Evolutionary conservation across 306 rosid species (phyloP), one percentile per base, ranked within the genome.

Genomic region (Morella rubra): DNA sequence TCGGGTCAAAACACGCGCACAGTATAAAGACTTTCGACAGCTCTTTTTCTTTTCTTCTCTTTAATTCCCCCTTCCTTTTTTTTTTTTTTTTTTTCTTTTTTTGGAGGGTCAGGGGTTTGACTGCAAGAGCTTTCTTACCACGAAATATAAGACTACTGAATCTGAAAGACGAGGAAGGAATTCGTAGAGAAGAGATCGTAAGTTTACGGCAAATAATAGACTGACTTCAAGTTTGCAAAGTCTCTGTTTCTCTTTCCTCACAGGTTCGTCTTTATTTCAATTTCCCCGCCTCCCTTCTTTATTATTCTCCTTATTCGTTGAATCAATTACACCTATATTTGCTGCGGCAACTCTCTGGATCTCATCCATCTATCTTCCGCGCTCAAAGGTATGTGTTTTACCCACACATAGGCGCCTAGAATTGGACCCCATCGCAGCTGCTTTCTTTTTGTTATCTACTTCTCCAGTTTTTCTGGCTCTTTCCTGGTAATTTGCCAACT

Each of bases 131-230:
- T 85, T 69, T 44, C 62, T 44, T 22, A 16, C 68, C 80, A 62
- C 80, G 68, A 64, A 72, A 80, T 42, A 5, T 13, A 7, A 71
- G 5, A 32, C 37, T 32, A 2, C 37, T 32, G 22, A 53, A 40
- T 24, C 20, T 27, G 45, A 42, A 20, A 59, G 54, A 41, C 59
- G 14, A 77, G 46, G 46, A 61, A 27, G 42, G 46, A 16, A 24
- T 80, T 56, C 37, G 5, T 20, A 4, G 64, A 58, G 9, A 5
- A 10, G 68, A 64, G 11, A 64, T 54, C 79, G 27, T 55, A 47
- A 46, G 80, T 81, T 79, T 73, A 81, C 76, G 64, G 67, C 79
- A 62, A 76, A 42, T 24, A 4, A 49, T 50, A 74, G 73, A 72
- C 77, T 69, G 75, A 55, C 37, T 65, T 65, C 49, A 4, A 65